phyloP scores from a whole-genome alignment of 1,284 basidiomycete genomes.

The Rhodotorula sp. region DNA sequence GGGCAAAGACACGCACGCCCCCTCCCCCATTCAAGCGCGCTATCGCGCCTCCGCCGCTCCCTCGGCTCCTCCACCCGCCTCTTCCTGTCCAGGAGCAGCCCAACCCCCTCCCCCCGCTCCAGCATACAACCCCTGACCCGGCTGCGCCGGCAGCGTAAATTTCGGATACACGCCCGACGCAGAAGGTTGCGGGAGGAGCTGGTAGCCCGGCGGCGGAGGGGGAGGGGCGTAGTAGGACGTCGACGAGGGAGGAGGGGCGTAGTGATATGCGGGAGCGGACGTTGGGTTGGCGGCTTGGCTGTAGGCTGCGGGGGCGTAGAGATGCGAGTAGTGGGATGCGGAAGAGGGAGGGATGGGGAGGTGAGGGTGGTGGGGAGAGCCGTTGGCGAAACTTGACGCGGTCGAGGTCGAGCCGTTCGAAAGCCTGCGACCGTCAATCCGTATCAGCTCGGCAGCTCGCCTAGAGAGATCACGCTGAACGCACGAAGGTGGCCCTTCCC shows the following conservation, averaged over 20 bases:
- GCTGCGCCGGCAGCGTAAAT: not conserved
- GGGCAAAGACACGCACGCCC: no score
- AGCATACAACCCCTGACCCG: not conserved
- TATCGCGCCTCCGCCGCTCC: no score
- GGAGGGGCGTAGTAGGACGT: no score
- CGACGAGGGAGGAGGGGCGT: not conserved
- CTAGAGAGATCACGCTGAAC: not conserved
- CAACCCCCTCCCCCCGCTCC: no score
- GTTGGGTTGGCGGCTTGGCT: not conserved
- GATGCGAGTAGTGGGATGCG: not conserved
- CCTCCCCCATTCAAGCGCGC: no score
- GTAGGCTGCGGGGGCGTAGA: not conserved
- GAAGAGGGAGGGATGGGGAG: not conserved
- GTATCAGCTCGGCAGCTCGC: no score
- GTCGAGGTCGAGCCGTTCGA: constrained; percentile 17
- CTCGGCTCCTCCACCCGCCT: no score
- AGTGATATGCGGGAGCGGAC: not conserved
- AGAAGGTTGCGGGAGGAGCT: no score
- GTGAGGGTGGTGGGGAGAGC: constrained; percentile 8
- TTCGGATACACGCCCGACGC: no score
- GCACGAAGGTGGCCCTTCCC: constrained; percentile 17
- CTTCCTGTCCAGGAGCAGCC: no score
- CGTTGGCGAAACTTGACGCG: constrained; percentile 12
- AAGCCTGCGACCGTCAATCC: not conserved
- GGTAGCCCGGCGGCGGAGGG: no score